These are phyloP conservation scores for Gaultheria prostrata DNA, from an alignment of 148 eudicot genomes.

Conservation along the genomic window DNA sequence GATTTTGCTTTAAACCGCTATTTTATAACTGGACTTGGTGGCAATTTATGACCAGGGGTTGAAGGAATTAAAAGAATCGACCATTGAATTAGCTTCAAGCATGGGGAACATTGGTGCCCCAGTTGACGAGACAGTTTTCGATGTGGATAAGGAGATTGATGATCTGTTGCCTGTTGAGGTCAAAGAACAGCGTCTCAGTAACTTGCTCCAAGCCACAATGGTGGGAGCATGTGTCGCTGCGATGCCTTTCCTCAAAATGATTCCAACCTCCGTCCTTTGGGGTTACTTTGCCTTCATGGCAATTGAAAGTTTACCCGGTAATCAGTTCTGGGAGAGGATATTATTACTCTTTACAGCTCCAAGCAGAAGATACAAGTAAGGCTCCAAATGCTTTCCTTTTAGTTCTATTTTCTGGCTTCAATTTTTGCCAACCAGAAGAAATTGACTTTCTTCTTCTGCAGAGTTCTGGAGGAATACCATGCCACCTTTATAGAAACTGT, in stretches of 20 bases:
- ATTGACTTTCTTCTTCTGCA: conserved; percentile 20
- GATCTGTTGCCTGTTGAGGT: conserved; percentile 94
- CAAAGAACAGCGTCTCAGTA: conserved; percentile 94
- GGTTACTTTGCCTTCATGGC: conserved; percentile 99
- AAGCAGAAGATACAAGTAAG: conserved; percentile 87
- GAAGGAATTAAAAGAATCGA: conserved; percentile 88
- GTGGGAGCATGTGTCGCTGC: conserved; percentile 93
- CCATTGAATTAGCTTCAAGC: conserved; percentile 68
- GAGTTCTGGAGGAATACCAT: conserved; percentile 86
- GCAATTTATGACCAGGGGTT: conserved; percentile 62
- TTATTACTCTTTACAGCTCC: conserved; percentile 91
- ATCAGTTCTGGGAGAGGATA: conserved; percentile 96
- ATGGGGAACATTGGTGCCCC: conserved; percentile 73
- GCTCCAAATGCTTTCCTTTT: neutral
- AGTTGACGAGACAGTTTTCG: conserved; percentile 86
- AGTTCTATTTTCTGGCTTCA: neutral
- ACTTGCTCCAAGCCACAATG: conserved; percentile 84
- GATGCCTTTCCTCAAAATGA: conserved; percentile 91
- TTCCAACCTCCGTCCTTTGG: conserved; percentile 97
- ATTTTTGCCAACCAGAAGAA: neutral
- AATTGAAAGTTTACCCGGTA: conserved; percentile 97
- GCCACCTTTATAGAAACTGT: conserved; percentile 89
- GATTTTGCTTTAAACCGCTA: conserved; percentile 25
- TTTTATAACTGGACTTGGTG: neutral
- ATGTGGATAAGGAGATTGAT: conserved; percentile 88